Evolutionary conservation across 192 early-diverging fungal genomes (phyloP).

Genomic region (Coemansia sp.): DNA sequence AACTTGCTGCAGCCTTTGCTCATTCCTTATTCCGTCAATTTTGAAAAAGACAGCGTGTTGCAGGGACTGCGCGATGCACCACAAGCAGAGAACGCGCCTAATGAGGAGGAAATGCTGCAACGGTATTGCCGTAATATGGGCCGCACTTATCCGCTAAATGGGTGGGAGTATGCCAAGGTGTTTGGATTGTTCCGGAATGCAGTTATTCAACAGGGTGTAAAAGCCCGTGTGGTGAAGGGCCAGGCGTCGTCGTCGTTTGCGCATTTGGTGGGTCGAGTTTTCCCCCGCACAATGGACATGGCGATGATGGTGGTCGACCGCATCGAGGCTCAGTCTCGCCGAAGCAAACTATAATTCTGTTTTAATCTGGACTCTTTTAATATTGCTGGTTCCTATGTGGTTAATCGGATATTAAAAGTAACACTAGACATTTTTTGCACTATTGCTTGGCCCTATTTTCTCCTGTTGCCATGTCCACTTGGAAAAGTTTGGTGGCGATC

Average conservation of each 20-base stretch:
- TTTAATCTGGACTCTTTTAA: background rate
- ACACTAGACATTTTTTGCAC: too few species aligned
- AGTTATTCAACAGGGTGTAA: conserved; percentile 85
- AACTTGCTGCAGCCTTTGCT: conserved; percentile 79
- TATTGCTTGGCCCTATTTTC: too few species aligned
- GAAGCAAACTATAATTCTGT: conserved; percentile 34
- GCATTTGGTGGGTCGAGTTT: conserved; percentile 38
- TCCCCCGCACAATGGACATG: conserved; percentile 44
- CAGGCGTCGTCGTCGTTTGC: conserved; percentile 81
- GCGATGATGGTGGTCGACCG: conserved; percentile 62
- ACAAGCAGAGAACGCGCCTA: conserved; percentile 59
- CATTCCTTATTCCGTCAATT: conserved; percentile 37
- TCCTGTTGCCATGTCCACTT: too few species aligned
- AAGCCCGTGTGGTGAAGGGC: conserved; percentile 79
- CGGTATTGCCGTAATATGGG: conserved; percentile 66
- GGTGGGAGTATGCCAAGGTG: conserved; percentile 79
- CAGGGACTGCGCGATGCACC: conserved; percentile 56
- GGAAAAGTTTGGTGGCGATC: background rate
- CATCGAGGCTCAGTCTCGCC: conserved; percentile 15
- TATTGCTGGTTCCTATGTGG: too few species aligned
- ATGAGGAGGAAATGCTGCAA: conserved; percentile 65
- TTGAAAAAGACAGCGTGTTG: background rate
- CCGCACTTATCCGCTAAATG: conserved; percentile 69
- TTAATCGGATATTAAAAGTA: too few species aligned
- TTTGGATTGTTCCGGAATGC: conserved; percentile 86